phyloP scores from a whole-genome alignment of 805 yeast species.

The Saccharomycopsis sp. region DNA sequence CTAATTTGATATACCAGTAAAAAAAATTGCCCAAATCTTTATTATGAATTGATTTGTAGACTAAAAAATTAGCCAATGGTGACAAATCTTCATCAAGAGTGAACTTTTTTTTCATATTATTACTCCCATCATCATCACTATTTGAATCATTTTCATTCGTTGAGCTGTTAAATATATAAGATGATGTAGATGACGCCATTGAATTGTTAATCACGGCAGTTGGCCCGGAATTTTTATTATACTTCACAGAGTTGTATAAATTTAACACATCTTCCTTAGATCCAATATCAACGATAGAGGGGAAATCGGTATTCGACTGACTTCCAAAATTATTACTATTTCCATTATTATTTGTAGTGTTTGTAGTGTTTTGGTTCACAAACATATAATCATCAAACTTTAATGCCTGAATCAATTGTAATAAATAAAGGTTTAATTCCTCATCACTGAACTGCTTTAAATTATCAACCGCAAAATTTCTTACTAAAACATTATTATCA shows the following conservation, averaged over 20 bases:
- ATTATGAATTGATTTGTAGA: constrained; percentile 58
- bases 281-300: neutral
- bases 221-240: constrained; percentile 12
- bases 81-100: constrained; percentile 27
- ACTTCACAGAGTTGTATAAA: constrained; percentile 6
- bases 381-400: constrained; percentile 49
- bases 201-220: neutral
- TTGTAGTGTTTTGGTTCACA: neutral
- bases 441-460: constrained; percentile 67
- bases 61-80: constrained; percentile 65
- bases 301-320: neutral
- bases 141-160: neutral
- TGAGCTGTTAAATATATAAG: neutral
- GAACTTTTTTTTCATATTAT: neutral
- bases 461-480: constrained; percentile 84
- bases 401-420: constrained; percentile 87
- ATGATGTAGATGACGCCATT: neutral
- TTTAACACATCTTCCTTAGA: constrained; percentile 5
- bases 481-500: constrained; percentile 50
- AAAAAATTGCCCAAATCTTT: constrained; percentile 67
- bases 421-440: constrained; percentile 69
- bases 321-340: neutral
- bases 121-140: neutral
- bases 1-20: constrained; percentile 89
- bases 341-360: constrained; percentile 1